Conservation (phyloP, 1,284 basidiomycete species). For the Tetrapyrgos nigripes region DNA sequence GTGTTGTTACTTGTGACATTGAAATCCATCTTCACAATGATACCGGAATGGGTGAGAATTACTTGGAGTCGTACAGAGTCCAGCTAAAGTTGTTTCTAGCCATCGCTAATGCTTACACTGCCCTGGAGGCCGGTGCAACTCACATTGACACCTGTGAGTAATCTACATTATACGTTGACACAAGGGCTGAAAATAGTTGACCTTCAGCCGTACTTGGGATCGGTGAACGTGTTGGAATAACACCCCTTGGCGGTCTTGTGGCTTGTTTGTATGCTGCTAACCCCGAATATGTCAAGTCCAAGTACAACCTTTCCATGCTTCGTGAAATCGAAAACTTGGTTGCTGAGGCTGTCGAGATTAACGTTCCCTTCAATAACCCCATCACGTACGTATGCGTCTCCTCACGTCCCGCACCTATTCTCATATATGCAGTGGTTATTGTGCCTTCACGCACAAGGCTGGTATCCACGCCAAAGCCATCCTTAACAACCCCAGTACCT, state of each 20-base stretch:
- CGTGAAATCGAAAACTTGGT: conserved; percentile 99
- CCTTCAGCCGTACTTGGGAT: conserved; percentile 86
- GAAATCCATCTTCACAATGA: conserved; percentile 99
- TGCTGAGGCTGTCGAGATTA: conserved; percentile 98
- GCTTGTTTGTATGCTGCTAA: conserved; percentile 97
- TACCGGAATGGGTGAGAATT: conserved; percentile 81
- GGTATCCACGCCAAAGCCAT: conserved; percentile 99
- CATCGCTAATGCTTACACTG: conserved; percentile 98
- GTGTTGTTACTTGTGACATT: conserved; percentile 96
- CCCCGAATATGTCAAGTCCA: conserved; percentile 98
- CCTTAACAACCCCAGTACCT: conserved; percentile 98
- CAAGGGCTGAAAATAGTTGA: conserved; percentile 8
- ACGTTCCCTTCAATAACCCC: conserved; percentile 97
- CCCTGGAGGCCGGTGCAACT: conserved; percentile 98
- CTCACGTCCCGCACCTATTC: conserved; percentile 5
- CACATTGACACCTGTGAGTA: conserved; percentile 95
- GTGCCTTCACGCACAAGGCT: conserved; percentile 99
- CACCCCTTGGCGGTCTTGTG: conserved; percentile 95
- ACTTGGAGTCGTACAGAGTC: conserved; percentile 4
- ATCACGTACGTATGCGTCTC: conserved; percentile 66
- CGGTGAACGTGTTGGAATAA: conserved; percentile 99
- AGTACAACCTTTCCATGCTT: conserved; percentile 98
- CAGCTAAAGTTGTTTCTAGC: conserved; percentile 53
- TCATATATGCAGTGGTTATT: conserved; percentile 79
- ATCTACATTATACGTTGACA: not conserved